A percentile compares a stretch with the other conserved stretches of the same genome.
Evolutionary conservation across 2,329 filamentous ascomycete species (phyloP).

Genomic region (Botrytis cinerea): DNA sequence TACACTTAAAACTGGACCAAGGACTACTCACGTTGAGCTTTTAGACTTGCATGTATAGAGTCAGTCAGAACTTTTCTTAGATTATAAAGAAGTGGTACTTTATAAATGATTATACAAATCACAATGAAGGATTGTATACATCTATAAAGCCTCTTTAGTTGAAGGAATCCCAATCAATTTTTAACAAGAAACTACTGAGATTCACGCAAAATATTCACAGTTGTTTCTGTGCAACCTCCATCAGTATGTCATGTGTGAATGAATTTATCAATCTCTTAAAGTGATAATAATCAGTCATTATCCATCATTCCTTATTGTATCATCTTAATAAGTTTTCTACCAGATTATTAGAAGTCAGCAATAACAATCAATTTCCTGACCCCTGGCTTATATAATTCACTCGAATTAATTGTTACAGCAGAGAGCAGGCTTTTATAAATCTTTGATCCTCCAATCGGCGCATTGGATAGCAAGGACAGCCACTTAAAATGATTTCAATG

Average conservation of each 20-base stretch:
- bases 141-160: not conserved
- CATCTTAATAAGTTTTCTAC: too few species aligned
- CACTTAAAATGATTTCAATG: not conserved
- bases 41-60: not conserved
- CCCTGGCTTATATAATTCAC: rapidly evolving
- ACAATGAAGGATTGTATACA: not conserved
- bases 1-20: not conserved
- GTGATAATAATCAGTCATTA: not conserved
- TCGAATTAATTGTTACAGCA: not conserved
- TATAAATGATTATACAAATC: not conserved
- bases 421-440: not conserved
- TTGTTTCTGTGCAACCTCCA: not conserved
- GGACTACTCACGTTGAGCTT: not conserved
- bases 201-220: not conserved
- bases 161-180: not conserved
- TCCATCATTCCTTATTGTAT: too few species aligned
- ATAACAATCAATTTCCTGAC: too few species aligned
- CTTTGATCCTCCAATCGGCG: not conserved
- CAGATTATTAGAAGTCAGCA: not conserved
- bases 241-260: not conserved
- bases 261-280: not conserved
- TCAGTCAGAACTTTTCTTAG: not conserved
- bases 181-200: not conserved
- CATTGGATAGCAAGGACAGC: not conserved
- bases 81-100: not conserved